phyloP scores from a whole-genome alignment of 345 rosid species.

The Carallia brachiata region DNA sequence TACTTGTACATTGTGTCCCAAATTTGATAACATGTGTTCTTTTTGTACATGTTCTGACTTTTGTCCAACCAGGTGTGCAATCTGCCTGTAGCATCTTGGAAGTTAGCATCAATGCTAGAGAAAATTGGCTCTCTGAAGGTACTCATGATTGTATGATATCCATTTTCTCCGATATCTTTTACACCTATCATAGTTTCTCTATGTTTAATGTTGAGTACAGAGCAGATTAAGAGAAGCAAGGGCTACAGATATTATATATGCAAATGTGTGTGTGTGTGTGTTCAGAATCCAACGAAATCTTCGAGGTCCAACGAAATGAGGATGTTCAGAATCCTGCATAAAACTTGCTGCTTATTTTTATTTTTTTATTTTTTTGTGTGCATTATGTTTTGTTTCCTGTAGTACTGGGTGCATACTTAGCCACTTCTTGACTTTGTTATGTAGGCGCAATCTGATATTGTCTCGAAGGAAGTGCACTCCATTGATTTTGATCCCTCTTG shows the following conservation, averaged over 20 bases:
- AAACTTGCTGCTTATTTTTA: too few species aligned
- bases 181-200: not conserved
- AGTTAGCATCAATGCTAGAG: slow-evolving; percentile 62
- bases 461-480: slow-evolving; percentile 76
- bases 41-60: not conserved
- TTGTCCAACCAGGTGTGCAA: slow-evolving; percentile 42
- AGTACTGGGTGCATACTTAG: not conserved
- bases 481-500: slow-evolving; percentile 76
- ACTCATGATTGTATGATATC: slow-evolving; percentile 4
- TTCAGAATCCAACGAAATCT: too few species aligned
- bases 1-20: too few species aligned
- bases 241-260: too few species aligned
- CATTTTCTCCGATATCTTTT: not conserved
- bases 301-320: too few species aligned
- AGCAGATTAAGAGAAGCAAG: not conserved
- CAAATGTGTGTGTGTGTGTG: too few species aligned
- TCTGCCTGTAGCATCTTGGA: slow-evolving; percentile 55
- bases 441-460: slow-evolving; percentile 88
- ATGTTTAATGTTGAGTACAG: not conserved
- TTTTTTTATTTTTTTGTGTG: too few species aligned
- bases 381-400: too few species aligned
- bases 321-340: too few species aligned
- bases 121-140: slow-evolving; percentile 68
- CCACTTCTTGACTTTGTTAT: slow-evolving; percentile 4
- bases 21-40: not conserved